Percentiles rank a stretch among this genome's conserved stretches.
Evolutionary conservation across 75 land plant species (phyloP).

Genomic region (Sequoiadendron giganteum): DNA sequence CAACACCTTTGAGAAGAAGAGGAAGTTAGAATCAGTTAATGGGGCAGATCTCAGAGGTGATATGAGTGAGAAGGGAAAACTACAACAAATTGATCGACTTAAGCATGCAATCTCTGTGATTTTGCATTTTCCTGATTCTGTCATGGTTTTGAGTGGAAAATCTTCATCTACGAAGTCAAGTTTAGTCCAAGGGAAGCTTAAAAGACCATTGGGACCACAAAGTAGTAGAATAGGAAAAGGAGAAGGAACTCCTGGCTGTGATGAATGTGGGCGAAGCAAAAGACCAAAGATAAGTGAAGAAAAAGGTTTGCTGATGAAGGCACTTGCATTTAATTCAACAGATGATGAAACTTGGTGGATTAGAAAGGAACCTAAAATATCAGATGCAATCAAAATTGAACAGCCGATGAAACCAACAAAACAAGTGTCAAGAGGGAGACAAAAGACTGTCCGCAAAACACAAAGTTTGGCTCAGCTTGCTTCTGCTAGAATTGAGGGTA

Average conservation of each 20-base stretch:
- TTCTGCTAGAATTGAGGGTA: conserved; percentile 81
- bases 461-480: conserved; percentile 88
- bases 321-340: conserved; percentile 24
- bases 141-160: conserved; percentile 16
- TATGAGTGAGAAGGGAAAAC: conserved; percentile 30
- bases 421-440: conserved; percentile 72
- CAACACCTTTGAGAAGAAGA: conserved; percentile 23
- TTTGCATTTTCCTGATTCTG: conserved; percentile 59
- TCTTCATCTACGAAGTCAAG: conserved; percentile 19
- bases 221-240: conserved; percentile 28
- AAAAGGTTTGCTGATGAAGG: conserved; percentile 30
- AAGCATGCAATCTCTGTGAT: conserved; percentile 56
- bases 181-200: conserved; percentile 28
- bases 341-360: conserved; percentile 89
- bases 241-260: conserved; percentile 85
- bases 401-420: conserved; percentile 65
- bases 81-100: conserved; percentile 45
- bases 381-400: conserved; percentile 66
- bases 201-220: conserved; percentile 31
- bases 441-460: conserved; percentile 78
- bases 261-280: conserved; percentile 81
- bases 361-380: conserved; percentile 58
- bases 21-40: conserved; percentile 5
- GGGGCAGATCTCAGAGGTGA: neutral
- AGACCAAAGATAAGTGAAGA: conserved; percentile 72